These are phyloP conservation scores for Lyophyllum decastes DNA, from an alignment of 768 basidiomycete genomes.

Conservation along the genomic window DNA sequence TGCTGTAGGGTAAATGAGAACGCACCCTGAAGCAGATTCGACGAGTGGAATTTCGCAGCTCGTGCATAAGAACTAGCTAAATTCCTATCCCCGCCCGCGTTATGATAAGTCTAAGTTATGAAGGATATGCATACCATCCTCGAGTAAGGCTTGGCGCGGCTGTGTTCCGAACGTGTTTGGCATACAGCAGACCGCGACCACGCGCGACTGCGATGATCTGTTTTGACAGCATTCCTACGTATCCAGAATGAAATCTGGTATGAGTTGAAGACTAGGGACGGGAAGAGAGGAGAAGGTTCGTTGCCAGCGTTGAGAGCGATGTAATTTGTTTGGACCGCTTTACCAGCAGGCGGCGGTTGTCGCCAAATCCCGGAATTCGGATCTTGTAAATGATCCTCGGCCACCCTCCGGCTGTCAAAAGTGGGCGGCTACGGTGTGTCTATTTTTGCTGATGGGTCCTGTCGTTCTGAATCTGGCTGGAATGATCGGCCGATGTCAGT, in stretches of 20 bases:
- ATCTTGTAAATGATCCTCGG: slow-evolving; percentile 1
- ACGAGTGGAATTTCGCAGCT: slow-evolving; percentile 69
- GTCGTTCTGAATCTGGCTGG: too few species aligned
- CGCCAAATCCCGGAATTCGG: slow-evolving; percentile 14
- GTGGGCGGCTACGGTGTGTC: too few species aligned
- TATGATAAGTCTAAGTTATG: slow-evolving; percentile 12
- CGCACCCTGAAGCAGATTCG: slow-evolving; percentile 69
- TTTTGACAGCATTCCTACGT: slow-evolving; percentile 63
- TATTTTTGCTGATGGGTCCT: too few species aligned
- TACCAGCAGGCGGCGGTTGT: slow-evolving; percentile 9
- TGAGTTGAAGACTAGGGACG: not conserved
- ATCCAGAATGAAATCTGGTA: slow-evolving; percentile 8
- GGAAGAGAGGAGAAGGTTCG: slow-evolving; percentile 2
- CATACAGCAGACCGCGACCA: slow-evolving; percentile 50
- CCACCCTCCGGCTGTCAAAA: not conserved
- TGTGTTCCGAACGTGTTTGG: slow-evolving; percentile 30
- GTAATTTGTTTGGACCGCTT: slow-evolving; percentile 23
- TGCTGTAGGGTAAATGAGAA: not conserved
- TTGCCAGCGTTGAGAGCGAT: slow-evolving; percentile 12
- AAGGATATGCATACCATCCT: slow-evolving; percentile 43
- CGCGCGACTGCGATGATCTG: slow-evolving; percentile 67
- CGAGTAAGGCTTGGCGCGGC: slow-evolving; percentile 36
- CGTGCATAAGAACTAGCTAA: slow-evolving; percentile 45
- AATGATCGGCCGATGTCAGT: too few species aligned
- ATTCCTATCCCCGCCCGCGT: slow-evolving; percentile 36